Evolutionary conservation across 192 early-diverging fungal species (phyloP), one percentile per base, ranked within the genome.

Genomic region (Cladochytrium replicatum): DNA sequence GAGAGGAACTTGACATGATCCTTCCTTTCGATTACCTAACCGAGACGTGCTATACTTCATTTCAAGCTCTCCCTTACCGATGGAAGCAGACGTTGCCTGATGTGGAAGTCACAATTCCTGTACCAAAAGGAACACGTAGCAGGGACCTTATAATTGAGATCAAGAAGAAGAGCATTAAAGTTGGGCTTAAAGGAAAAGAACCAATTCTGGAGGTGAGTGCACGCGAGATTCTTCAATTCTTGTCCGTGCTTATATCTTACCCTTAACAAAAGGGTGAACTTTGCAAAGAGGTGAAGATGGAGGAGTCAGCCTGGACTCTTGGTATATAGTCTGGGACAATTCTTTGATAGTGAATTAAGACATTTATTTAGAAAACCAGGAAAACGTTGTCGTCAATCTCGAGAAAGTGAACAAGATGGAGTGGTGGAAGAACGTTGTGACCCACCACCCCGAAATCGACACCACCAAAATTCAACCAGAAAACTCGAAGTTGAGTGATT

Each of bases 401-500:
- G 90, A 93, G n/a, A 93, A 93, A 52, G 55, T 72, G 24, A 89
- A 90, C 60, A 53, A 77, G 19, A 73, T 70, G 61, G 77, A 85
- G 55, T 93, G 90, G 90, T 93, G 90, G 90, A 80, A 86, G 52
- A 75, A 86, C 64, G 90, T 93, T 21, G 69, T 84, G 9, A 81
- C 80, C 21, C 72, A 80, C 31, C 83, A 85, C 48, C 84, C 87
- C 19, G 71, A 68, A 13, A 86, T 93, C 31, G 85, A 93, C 41
- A 90, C 87, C 15, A 80, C 84, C 32, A 84, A 83, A 51, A 88
- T 93, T 51, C 66, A 81, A 52, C 90, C 90, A 3, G 90, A 93
- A 58, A 93, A 93, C 61, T 88, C 86, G 0, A 86, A 88, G 41
- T 61, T 93, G 41, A 52, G 64, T 23, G 90, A 93, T 56, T 54